A percentile compares a stretch with the other conserved stretches of the same genome.
phyloP scores from a whole-genome alignment of 495 filamentous ascomycete genomes.

The Paragyromitra xinjiangensis region DNA sequence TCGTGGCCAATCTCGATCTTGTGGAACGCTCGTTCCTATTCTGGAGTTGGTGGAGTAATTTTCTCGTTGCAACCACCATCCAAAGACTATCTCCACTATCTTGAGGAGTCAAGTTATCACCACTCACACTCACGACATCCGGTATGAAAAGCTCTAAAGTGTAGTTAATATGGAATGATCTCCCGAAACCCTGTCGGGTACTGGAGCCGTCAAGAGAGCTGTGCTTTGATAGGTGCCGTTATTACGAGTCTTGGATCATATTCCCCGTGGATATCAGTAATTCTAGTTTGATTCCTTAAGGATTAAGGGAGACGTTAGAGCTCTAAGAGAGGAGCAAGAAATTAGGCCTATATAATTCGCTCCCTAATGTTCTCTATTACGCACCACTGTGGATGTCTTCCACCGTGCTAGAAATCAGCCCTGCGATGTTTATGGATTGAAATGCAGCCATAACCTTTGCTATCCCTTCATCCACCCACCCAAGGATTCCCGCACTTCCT shows the following conservation, averaged over 20 bases:
- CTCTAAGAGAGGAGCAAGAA: too few relatives aligned
- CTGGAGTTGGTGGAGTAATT: not conserved
- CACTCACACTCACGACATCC: too few relatives aligned
- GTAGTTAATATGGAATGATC: not conserved
- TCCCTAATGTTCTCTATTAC: not conserved
- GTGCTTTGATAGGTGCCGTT: not conserved
- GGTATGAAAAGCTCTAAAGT: too few relatives aligned
- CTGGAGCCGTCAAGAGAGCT: not conserved
- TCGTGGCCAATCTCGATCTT: constrained; percentile 13
- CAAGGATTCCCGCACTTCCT: not conserved
- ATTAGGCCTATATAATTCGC: not conserved
- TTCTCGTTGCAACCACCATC: too few relatives aligned
- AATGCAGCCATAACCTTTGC: not conserved
- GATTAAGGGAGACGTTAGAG: too few relatives aligned
- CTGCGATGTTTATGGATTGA: not conserved
- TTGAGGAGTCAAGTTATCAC: too few relatives aligned
- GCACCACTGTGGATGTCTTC: not conserved
- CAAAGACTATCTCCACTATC: too few relatives aligned
- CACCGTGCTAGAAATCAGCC: not conserved
- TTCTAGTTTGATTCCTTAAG: too few relatives aligned
- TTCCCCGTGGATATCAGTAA: not conserved
- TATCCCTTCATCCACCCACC: too few relatives aligned
- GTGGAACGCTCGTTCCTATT: constrained; percentile 10
- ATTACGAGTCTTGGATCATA: not conserved
- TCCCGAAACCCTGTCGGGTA: not conserved